phyloP scores from a whole-genome alignment of 2,329 filamentous ascomycete genomes.

The Davidsoniella eucalypti region DNA sequence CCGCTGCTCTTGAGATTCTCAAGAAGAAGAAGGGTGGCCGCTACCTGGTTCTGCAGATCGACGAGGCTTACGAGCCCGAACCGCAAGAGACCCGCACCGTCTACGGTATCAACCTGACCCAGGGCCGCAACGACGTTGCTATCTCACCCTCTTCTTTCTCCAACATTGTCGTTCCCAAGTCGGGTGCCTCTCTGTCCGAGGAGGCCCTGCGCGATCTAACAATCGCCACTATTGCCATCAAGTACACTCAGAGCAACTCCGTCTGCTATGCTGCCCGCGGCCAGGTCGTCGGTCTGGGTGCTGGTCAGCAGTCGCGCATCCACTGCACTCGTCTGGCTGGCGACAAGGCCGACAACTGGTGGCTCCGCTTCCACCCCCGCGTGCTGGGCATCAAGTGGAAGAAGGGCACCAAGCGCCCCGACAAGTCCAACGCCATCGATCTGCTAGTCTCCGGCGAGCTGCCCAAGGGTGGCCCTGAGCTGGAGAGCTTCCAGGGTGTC shows the following conservation, averaged over 20 bases:
- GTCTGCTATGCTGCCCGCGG: constrained; percentile 94
- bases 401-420: constrained; percentile 87
- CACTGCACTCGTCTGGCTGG: constrained; percentile 96
- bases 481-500: constrained; percentile 68
- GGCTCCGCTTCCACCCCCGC: constrained; percentile 92
- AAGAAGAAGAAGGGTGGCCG: constrained; percentile 97
- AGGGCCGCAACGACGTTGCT: constrained; percentile 82
- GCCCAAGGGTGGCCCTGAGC: constrained; percentile 68
- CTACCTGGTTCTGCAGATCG: constrained; percentile 91
- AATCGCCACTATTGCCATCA: constrained; percentile 89
- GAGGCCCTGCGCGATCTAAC: constrained; percentile 76
- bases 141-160: constrained; percentile 76
- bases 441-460: constrained; percentile 83
- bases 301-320: constrained; percentile 92
- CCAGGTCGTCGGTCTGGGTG: constrained; percentile 84
- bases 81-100: constrained; percentile 74
- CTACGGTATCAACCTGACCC: constrained; percentile 74
- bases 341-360: constrained; percentile 99
- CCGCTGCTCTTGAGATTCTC: constrained; percentile 75
- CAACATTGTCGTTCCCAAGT: constrained; percentile 74
- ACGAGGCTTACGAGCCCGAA: constrained; percentile 66
- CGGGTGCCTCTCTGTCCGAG: constrained; percentile 54
- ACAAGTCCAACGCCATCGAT: constrained; percentile 97
- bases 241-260: constrained; percentile 98
- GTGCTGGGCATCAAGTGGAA: constrained; percentile 88